Conservation (phyloP, 768 basidiomycete species). For the Porphyrellus cyaneotinctus region DNA sequence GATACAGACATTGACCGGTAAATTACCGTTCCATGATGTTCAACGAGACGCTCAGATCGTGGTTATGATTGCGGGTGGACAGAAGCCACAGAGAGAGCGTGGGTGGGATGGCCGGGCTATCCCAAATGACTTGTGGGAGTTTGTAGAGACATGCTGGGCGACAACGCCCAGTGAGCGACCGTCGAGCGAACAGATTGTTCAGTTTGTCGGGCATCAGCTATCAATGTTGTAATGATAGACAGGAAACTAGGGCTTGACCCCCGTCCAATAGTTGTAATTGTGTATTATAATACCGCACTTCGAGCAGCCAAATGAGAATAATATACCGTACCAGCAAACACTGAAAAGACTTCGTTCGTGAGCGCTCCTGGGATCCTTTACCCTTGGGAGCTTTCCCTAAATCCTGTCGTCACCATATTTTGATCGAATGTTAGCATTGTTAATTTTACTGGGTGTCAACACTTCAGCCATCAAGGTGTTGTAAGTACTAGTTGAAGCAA, state of each 20-base stretch:
- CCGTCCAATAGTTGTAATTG: too few species aligned
- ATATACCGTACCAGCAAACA: too few species aligned
- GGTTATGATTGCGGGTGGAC: constrained; percentile 15
- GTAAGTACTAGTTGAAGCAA: too few species aligned
- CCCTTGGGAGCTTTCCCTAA: too few species aligned
- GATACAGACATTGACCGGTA: constrained; percentile 21
- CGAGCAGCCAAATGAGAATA: too few species aligned
- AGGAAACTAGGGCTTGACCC: background rate
- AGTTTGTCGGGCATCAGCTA: constrained; percentile 13
- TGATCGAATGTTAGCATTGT: too few species aligned
- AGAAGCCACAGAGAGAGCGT: constrained; percentile 6
- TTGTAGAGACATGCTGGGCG: constrained; percentile 23
- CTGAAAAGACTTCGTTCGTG: too few species aligned
- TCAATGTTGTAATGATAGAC: background rate
- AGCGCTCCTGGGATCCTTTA: too few species aligned
- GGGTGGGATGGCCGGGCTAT: constrained; percentile 25
- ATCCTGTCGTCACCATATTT: too few species aligned
- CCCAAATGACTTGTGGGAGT: constrained; percentile 21
- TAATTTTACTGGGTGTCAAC: too few species aligned
- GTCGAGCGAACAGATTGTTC: constrained; percentile 5
- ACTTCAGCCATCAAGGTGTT: too few species aligned
- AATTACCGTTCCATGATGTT: constrained; percentile 21
- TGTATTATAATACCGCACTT: too few species aligned
- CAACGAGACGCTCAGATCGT: constrained; percentile 22
- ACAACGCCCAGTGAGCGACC: constrained; percentile 13